A percentile compares a stretch with the other conserved stretches of the same genome.
phyloP scores from a whole-genome alignment of 805 yeast species.

The Monosporozyma unispora region DNA sequence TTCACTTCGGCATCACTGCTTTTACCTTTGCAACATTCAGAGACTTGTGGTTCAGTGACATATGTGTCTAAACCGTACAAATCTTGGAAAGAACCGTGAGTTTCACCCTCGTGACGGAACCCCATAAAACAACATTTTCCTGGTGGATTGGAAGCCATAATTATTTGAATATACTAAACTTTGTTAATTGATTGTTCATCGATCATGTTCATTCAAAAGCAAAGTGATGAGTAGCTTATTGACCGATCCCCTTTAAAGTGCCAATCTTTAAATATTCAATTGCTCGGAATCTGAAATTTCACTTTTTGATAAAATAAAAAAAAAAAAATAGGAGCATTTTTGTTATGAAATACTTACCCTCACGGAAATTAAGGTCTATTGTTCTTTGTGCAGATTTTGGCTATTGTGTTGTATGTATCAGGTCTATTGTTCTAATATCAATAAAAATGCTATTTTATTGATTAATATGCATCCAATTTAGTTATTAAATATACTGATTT shows the following conservation, averaged over 20 bases:
- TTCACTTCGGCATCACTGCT: conserved; percentile 13
- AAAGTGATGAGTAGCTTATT: no score
- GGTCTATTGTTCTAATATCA: no score
- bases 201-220: no score
- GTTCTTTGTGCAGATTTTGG: no score
- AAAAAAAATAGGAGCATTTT: neutral
- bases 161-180: neutral
- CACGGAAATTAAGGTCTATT: no score
- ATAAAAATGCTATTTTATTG: no score
- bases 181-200: neutral
- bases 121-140: conserved; percentile 40
- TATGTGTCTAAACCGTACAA: conserved; percentile 40
- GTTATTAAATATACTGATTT: no score
- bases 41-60: conserved; percentile 31
- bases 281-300: neutral
- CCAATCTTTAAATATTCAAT: neutral
- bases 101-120: conserved; percentile 41
- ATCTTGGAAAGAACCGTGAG: conserved; percentile 36
- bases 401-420: no score
- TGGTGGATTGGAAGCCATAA: conserved; percentile 46
- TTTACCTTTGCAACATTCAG: neutral
- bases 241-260: neutral
- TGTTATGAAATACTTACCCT: no score
- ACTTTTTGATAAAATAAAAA: neutral
- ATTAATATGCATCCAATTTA: no score